phyloP scores from a whole-genome alignment of 257 asterid species.

The Ajuga chamaepitys region DNA sequence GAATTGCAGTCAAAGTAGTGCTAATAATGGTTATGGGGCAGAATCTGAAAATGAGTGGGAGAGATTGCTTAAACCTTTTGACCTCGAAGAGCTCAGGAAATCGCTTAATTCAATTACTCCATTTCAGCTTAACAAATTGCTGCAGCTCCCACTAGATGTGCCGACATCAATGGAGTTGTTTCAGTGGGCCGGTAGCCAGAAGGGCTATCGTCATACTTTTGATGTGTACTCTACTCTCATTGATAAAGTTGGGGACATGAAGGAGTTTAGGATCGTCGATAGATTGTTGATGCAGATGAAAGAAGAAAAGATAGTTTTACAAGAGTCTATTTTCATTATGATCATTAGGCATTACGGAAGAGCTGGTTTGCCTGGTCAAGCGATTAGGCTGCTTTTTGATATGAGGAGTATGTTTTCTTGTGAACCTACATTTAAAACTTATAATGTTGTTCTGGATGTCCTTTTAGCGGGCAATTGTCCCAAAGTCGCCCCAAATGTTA shows the following conservation, averaged over 20 bases:
- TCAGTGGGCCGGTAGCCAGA: constrained; percentile 60
- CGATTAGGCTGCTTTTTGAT: constrained; percentile 76
- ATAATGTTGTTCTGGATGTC: constrained; percentile 68
- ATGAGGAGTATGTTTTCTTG: constrained; percentile 63
- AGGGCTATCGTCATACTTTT: constrained; percentile 60
- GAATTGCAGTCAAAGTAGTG: constrained; percentile 16
- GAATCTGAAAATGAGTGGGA: constrained; percentile 84
- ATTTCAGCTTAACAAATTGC: constrained; percentile 66
- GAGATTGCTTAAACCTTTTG: constrained; percentile 78
- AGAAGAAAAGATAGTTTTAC: constrained; percentile 56
- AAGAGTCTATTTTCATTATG: constrained; percentile 65
- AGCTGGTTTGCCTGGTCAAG: constrained; percentile 89
- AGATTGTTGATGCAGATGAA: constrained; percentile 74
- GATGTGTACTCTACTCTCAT: constrained; percentile 63
- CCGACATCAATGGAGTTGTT: constrained; percentile 65
- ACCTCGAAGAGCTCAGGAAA: constrained; percentile 65
- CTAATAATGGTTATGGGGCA: constrained; percentile 20
- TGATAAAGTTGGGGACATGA: constrained; percentile 54
- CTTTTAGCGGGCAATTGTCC: constrained; percentile 73
- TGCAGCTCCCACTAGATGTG: constrained; percentile 62
- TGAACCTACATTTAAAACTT: constrained; percentile 78
- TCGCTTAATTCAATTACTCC: constrained; percentile 61
- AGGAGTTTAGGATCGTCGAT: constrained; percentile 62
- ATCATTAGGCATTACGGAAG: constrained; percentile 84
- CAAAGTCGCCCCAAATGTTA: constrained; percentile 81